These are phyloP conservation scores for Fraxinus americana DNA, from an alignment of 257 asterid genomes.

Conservation along the genomic window DNA sequence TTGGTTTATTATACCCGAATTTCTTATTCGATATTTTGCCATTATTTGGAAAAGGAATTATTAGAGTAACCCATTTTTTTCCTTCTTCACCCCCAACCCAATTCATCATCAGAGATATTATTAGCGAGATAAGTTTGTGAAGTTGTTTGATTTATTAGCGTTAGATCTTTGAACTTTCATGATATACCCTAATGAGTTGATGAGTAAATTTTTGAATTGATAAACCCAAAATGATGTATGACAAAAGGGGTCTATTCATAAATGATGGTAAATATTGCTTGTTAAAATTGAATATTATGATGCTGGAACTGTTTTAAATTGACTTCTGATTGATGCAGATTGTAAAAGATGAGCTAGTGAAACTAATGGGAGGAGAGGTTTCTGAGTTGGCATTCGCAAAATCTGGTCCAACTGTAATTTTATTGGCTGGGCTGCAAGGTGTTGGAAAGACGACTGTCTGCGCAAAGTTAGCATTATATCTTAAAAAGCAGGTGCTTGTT, in stretches of 20 bases:
- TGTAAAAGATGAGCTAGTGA: conserved; percentile 85
- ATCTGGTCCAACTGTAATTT: conserved; percentile 76
- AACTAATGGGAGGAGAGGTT: conserved; percentile 95
- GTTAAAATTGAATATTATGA: conserved; percentile 8
- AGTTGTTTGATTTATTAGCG: conserved; percentile 6
- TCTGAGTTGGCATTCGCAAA: conserved; percentile 85
- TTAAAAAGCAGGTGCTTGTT: conserved; percentile 76
- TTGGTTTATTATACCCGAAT: neutral
- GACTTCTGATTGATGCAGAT: conserved; percentile 46
- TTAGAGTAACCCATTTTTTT: neutral
- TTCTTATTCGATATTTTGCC: neutral
- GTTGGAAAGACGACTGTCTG: conserved; percentile 99
- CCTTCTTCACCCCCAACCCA: neutral
- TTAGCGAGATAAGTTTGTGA: neutral
- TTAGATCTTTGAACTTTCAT: conserved; percentile 5
- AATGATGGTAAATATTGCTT: conserved; percentile 21
- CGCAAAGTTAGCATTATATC: conserved; percentile 93
- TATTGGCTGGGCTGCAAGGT: conserved; percentile 98
- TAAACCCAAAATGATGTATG: neutral
- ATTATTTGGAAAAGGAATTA: neutral
- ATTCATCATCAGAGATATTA: neutral
- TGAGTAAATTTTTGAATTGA: conserved; percentile 6
- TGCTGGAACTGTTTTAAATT: conserved; percentile 15
- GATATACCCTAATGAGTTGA: conserved; percentile 2
- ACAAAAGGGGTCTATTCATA: neutral